These are phyloP conservation scores for Diplodia scrobiculata DNA, from an alignment of 2,329 filamentous ascomycete species.

Conservation along the genomic window DNA sequence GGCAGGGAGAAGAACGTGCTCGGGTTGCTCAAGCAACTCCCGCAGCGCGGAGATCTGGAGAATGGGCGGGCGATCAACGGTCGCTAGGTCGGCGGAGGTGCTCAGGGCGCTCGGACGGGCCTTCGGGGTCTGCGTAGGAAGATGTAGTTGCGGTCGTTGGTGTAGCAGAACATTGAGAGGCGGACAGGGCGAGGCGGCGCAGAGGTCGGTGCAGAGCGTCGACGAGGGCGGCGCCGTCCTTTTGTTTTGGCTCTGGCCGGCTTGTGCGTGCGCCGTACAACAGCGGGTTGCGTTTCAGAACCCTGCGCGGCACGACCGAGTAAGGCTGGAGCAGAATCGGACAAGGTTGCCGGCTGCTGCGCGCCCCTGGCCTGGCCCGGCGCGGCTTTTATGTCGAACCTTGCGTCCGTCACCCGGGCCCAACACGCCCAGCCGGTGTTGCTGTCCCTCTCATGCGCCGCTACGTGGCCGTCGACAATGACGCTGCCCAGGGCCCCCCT, in stretches of 20 bases:
- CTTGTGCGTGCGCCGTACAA: constrained; percentile 16
- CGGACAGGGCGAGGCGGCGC: constrained; percentile 1
- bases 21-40: constrained; percentile 27
- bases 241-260: constrained; percentile 7
- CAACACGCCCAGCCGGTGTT: neutral
- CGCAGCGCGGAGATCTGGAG: constrained; percentile 24
- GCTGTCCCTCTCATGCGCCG: constrained; percentile 20
- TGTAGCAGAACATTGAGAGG: constrained; percentile 27
- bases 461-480: constrained; percentile 23
- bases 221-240: constrained; percentile 16
- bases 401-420: neutral
- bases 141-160: constrained; percentile 26
- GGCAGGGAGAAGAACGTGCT: constrained; percentile 26
- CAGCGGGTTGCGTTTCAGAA: constrained; percentile 23
- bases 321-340: constrained; percentile 16
- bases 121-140: constrained; percentile 28
- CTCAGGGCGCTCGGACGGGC: constrained; percentile 23
- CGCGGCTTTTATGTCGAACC: constrained; percentile 4
- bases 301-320: constrained; percentile 2
- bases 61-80: constrained; percentile 25
- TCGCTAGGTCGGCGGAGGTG: constrained; percentile 6
- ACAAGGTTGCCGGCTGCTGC: constrained; percentile 4
- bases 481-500: constrained; percentile 19
- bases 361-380: neutral
- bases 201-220: neutral